A percentile compares a stretch with the other conserved stretches of the same genome.
These are phyloP conservation scores for Hypoxylon sp. DNA, from an alignment of 2,329 filamentous ascomycete species.

Conservation along the genomic window DNA sequence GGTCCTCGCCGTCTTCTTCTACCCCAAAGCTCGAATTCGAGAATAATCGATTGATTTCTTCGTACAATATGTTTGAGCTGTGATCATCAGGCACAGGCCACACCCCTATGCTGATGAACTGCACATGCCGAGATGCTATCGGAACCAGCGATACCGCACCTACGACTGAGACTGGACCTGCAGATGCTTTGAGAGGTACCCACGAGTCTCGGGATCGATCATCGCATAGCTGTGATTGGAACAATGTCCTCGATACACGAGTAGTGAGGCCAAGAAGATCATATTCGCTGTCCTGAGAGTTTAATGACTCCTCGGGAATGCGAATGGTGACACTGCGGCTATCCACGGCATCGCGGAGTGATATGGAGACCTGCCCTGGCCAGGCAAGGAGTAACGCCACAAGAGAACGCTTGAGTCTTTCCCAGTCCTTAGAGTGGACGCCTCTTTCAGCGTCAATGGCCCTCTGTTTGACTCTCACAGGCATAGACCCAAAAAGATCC, in stretches of 20 bases:
- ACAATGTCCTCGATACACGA: slow-evolving; percentile 68
- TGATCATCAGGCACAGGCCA: slow-evolving; percentile 71
- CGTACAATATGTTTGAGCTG: slow-evolving; percentile 77
- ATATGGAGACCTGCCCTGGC: slow-evolving; percentile 69
- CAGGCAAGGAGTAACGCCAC: slow-evolving; percentile 80
- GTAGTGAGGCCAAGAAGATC: slow-evolving; percentile 40
- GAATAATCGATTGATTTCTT: slow-evolving; percentile 85
- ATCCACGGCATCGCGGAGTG: slow-evolving; percentile 66
- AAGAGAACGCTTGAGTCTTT: slow-evolving; percentile 70
- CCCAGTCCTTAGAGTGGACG: slow-evolving; percentile 75
- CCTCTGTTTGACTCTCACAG: slow-evolving; percentile 88
- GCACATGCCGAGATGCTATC: slow-evolving; percentile 77
- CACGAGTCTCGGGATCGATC: slow-evolving; percentile 70
- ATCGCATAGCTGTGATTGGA: slow-evolving; percentile 76
- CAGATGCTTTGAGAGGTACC: slow-evolving; percentile 79
- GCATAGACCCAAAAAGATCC: slow-evolving; percentile 91
- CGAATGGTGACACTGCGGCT: slow-evolving; percentile 59
- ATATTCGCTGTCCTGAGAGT: slow-evolving; percentile 15
- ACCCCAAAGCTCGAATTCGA: slow-evolving; percentile 81
- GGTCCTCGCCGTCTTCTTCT: slow-evolving; percentile 63
- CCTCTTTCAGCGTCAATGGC: slow-evolving; percentile 67
- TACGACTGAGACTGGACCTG: slow-evolving; percentile 71
- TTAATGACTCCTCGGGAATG: slow-evolving; percentile 32
- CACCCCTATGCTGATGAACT: slow-evolving; percentile 87
- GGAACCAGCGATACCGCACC: slow-evolving; percentile 81